Evolutionary conservation across 2,329 filamentous ascomycete genomes (phyloP).

Genomic region (Myriosclerotinia duriaeana): DNA sequence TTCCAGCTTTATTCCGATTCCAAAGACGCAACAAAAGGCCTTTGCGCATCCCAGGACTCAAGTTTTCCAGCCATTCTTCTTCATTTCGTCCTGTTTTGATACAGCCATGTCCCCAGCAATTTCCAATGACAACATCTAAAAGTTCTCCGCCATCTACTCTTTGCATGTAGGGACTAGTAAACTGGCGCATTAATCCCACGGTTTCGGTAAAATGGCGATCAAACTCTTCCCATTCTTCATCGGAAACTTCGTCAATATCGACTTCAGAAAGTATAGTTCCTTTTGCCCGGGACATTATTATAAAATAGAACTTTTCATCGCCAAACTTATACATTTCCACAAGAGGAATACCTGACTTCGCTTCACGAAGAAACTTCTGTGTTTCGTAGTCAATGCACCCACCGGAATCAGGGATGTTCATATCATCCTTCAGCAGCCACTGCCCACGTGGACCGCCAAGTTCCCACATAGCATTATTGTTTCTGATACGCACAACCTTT

Average conservation of each 20-base stretch:
- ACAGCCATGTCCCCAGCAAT: not conserved
- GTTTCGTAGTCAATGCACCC: not conserved
- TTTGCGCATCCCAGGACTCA: conserved; percentile 1
- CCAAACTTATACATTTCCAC: conserved; percentile 11
- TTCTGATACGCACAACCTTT: accelerated
- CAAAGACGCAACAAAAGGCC: accelerated
- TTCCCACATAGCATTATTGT: not conserved
- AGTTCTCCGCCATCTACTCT: conserved; percentile 1
- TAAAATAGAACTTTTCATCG: not conserved
- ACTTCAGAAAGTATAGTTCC: not conserved
- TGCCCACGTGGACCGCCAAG: conserved; percentile 3
- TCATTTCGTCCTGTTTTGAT: conserved; percentile 7
- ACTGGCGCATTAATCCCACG: not conserved
- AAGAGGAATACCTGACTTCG: not conserved
- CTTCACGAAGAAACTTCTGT: conserved; percentile 1
- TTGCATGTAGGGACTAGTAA: conserved; percentile 7
- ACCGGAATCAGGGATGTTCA: not conserved
- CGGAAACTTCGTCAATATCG: not conserved
- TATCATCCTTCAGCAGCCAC: conserved; percentile 6
- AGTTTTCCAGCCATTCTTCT: conserved; percentile 15
- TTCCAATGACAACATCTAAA: not conserved
- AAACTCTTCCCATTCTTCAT: not conserved
- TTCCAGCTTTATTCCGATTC: accelerated
- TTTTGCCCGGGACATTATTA: conserved; percentile 5
- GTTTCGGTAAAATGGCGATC: accelerated